These are phyloP conservation scores for Spizellomyces sp. DNA, from an alignment of 192 early-diverging fungal genomes.

Conservation along the genomic window DNA sequence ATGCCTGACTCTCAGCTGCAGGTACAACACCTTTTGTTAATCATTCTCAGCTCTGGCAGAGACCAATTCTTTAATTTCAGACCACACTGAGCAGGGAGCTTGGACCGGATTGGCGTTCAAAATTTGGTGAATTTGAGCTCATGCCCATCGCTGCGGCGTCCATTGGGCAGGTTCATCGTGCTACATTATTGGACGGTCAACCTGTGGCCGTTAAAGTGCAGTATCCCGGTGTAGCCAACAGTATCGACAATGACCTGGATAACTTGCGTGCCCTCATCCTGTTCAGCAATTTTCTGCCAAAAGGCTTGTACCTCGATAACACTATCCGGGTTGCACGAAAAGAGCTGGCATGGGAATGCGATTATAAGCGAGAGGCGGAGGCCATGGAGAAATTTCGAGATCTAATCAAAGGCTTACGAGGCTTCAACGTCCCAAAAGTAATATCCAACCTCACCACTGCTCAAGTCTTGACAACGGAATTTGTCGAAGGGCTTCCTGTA, in stretches of 20 bases:
- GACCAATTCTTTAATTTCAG: conserved; percentile 28
- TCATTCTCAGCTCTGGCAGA: neutral
- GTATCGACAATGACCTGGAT: conserved; percentile 86
- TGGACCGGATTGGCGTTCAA: conserved; percentile 69
- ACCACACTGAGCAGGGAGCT: conserved; percentile 68
- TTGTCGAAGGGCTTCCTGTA: conserved; percentile 74
- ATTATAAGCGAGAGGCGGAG: conserved; percentile 86
- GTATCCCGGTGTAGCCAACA: conserved; percentile 89
- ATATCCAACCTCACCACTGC: conserved; percentile 67
- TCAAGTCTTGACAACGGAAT: conserved; percentile 79
- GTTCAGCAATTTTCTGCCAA: conserved; percentile 83
- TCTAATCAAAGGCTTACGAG: conserved; percentile 59
- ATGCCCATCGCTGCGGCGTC: conserved; percentile 85
- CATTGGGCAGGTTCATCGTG: conserved; percentile 55
- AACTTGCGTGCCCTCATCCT: conserved; percentile 79
- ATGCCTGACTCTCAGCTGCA: conserved; percentile 90
- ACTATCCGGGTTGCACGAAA: conserved; percentile 86
- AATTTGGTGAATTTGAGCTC: conserved; percentile 72
- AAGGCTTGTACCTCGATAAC: conserved; percentile 95
- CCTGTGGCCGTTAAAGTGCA: conserved; percentile 90
- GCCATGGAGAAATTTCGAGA: conserved; percentile 70
- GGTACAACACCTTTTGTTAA: conserved; percentile 30
- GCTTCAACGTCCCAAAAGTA: conserved; percentile 69
- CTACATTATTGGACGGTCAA: conserved; percentile 46
- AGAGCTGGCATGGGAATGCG: conserved; percentile 92